Conservation (phyloP, 768 basidiomycete species). For the Calocera viscosa region DNA sequence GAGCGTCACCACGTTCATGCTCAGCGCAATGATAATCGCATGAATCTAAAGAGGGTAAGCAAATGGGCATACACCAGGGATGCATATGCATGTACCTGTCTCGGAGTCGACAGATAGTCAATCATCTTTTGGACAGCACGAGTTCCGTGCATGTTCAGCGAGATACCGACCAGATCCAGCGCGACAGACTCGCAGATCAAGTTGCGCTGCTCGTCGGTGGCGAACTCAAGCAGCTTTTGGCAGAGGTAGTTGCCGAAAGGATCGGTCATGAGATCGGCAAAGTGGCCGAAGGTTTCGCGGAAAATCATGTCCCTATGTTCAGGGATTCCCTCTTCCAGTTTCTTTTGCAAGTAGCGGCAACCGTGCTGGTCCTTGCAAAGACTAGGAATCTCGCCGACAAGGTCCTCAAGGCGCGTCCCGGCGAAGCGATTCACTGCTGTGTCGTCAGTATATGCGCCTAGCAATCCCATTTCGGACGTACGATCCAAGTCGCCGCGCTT, state of each 20-base stretch:
- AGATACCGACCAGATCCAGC: constrained; percentile 93
- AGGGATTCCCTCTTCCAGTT: constrained; percentile 87
- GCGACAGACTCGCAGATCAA: constrained; percentile 96
- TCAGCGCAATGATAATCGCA: constrained; percentile 90
- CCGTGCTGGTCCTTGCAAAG: constrained; percentile 99
- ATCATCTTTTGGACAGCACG: constrained; percentile 99
- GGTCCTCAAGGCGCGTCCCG: constrained; percentile 87
- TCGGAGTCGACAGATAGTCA: constrained; percentile 88
- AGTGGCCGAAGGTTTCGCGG: constrained; percentile 93
- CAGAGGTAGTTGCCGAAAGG: constrained; percentile 99
- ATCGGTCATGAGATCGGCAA: constrained; percentile 99
- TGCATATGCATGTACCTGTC: constrained; percentile 57
- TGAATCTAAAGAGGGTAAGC: constrained; percentile 58
- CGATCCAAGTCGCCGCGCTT: constrained; percentile 88
- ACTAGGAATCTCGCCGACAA: constrained; percentile 85
- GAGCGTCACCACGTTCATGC: constrained; percentile 92
- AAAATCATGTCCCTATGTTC: constrained; percentile 99
- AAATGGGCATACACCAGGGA: background rate
- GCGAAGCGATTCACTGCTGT: constrained; percentile 84
- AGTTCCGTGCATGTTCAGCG: constrained; percentile 99
- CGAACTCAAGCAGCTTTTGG: constrained; percentile 93
- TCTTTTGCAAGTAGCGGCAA: constrained; percentile 96
- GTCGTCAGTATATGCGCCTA: background rate
- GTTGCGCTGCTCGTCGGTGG: constrained; percentile 93
- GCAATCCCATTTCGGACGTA: constrained; percentile 41